Conservation (phyloP, 1,139 yeast species). For the Debaryomyces nepalensis region DNA sequence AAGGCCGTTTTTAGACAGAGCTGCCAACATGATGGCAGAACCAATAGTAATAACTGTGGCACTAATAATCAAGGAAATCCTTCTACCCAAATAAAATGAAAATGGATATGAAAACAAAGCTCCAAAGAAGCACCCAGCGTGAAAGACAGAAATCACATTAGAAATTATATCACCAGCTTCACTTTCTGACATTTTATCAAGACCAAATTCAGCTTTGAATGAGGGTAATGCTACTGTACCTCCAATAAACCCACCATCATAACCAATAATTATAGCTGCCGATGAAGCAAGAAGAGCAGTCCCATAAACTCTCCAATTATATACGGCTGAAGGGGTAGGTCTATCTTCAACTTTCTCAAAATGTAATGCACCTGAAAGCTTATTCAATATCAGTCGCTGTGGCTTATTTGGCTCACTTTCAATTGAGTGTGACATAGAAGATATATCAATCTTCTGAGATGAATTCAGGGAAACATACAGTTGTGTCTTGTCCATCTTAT, state of each 20-base stretch:
- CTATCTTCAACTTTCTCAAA: slow-evolving; percentile 43
- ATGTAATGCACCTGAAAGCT: slow-evolving; percentile 9
- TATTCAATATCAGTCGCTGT: slow-evolving; percentile 4
- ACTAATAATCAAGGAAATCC: slow-evolving; percentile 39
- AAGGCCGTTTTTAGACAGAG: slow-evolving; percentile 33
- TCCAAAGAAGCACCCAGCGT: slow-evolving; percentile 51
- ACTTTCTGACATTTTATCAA: slow-evolving; percentile 21
- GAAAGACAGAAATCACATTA: slow-evolving; percentile 48
- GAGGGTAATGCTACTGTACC: slow-evolving; percentile 47
- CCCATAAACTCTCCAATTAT: slow-evolving; percentile 39
- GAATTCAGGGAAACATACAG: slow-evolving; percentile 7
- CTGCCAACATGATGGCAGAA: slow-evolving; percentile 46
- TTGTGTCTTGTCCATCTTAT: slow-evolving; percentile 4
- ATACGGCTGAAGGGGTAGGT: slow-evolving; percentile 45
- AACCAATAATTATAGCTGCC: slow-evolving; percentile 44
- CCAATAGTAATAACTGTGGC: slow-evolving; percentile 42
- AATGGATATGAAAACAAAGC: slow-evolving; percentile 46
- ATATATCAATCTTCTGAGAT: not conserved
- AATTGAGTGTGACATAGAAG: slow-evolving; percentile 4
- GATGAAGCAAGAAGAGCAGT: slow-evolving; percentile 48
- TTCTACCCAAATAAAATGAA: slow-evolving; percentile 43
- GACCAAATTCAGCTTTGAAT: slow-evolving; percentile 40
- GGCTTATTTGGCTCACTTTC: slow-evolving; percentile 1
- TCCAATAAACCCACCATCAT: slow-evolving; percentile 51
- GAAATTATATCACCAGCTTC: slow-evolving; percentile 23